Conservation (phyloP, 164 flowering plant species). For the Saururus chinensis region DNA sequence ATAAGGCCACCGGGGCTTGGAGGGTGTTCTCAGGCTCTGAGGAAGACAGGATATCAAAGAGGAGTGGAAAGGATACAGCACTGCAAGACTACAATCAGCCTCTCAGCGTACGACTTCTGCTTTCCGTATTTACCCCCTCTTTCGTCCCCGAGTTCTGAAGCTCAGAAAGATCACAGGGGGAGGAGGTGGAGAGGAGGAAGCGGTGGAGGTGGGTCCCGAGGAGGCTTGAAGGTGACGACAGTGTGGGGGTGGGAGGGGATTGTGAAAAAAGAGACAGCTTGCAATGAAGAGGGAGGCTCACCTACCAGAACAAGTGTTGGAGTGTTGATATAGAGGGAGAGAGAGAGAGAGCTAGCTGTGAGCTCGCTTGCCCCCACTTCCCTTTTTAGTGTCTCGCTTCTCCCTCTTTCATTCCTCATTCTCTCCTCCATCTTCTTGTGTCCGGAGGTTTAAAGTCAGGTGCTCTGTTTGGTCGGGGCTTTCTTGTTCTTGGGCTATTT, state of each 20-base stretch:
- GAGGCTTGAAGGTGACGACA: conserved; percentile 54
- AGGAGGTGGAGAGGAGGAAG: neutral
- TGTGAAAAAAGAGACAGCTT: conserved; percentile 43
- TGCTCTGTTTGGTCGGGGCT: no score
- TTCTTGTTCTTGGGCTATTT: no score
- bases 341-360: no score
- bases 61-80: no score
- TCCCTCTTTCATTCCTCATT: neutral
- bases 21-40: no score
- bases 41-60: no score
- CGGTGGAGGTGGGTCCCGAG: neutral
- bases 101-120: no score
- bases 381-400: conserved; percentile 16
- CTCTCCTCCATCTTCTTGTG: neutral
- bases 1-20: no score
- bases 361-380: conserved; percentile 1
- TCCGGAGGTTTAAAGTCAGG: no score
- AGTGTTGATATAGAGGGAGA: neutral
- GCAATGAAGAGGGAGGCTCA: conserved; percentile 57
- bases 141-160: neutral
- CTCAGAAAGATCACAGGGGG: no score
- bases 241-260: conserved; percentile 13
- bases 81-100: no score
- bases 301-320: conserved; percentile 31
- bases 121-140: no score